Base-by-base conservation (phyloP, 768 basidiomycete species). In the Psilocybe cyanescens region DNA sequence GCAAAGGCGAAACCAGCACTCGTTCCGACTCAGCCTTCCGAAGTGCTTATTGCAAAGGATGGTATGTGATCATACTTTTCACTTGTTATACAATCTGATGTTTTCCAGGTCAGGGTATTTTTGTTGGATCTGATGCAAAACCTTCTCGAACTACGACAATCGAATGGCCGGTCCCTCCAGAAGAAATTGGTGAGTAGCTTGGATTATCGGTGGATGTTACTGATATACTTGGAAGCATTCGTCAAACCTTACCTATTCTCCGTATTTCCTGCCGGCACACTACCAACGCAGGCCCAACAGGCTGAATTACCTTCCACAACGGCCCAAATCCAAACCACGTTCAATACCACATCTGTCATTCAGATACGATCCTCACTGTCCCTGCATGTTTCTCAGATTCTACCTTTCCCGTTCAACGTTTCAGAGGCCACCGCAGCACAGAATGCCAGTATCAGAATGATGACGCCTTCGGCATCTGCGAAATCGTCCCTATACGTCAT, bases 181-280 rank as follows among this genome's bases (percentile, higher is more conserved):
- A 96, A 68, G 95, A 97, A 63, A 80, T 90, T 29, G 81, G 92
- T 90, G 65, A 19, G 67, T 59, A 17, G 45, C 24, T 37, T 12
- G 24, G 5, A 17, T 28, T 24, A 33, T 16, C 6, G 61, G 12
- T 30, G 19, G 2, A 19, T 16, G 2, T 29, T 7, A 48, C n/a
- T 29, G 31, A 41, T 52, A 19, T 24, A 28, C 4, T 5, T 17
- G 16, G 8, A 64, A 91, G 92, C 86, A 3, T 88, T 86, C 57
- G 79, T 91, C 55, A 86, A 86, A 64, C 93, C 94, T 1, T 95
- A 94, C 65, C 76, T 95, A 14, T 82, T 93, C 65, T 85, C 91
- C 7, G 78, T 92, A 28, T 79, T 94, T 8, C 91, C 93, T 3
- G 78, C 89, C 0, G 89, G 89, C 1, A 81, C 87, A 1, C 82